Conservation (phyloP, 148 eudicot genomes). For the Heliosperma pusillum region DNA sequence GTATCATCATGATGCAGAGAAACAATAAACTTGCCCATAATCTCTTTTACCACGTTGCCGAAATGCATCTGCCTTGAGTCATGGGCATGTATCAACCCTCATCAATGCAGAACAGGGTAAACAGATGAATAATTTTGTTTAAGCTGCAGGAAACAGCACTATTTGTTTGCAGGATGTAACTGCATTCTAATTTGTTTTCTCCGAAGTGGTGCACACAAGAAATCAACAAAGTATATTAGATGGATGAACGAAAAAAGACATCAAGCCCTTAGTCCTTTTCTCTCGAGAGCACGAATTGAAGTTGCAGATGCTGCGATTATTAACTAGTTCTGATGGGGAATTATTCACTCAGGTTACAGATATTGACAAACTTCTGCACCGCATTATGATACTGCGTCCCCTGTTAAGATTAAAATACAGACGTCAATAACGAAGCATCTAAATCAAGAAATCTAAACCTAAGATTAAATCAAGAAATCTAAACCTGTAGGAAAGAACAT, state of each 20-base stretch:
- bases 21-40: not conserved
- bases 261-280: not conserved
- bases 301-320: not conserved
- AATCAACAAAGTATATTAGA: not conserved
- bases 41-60: not conserved
- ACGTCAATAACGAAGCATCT: not conserved
- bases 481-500: too few species aligned
- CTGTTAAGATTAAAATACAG: slow-evolving; percentile 34
- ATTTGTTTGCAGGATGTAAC: not conserved
- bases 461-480: not conserved
- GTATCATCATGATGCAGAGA: not conserved
- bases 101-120: not conserved
- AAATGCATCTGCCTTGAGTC: not conserved
- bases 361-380: slow-evolving; percentile 27
- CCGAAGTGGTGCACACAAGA: not conserved
- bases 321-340: not conserved
- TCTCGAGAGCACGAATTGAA: not conserved
- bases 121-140: not conserved
- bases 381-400: slow-evolving; percentile 95
- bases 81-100: not conserved
- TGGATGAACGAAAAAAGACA: not conserved
- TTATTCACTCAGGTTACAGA: slow-evolving; percentile 40
- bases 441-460: not conserved
- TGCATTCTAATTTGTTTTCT: not conserved
- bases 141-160: too few species aligned